Conservation (phyloP, 495 filamentous ascomycete genomes). For the Neurospora cerealis region DNA sequence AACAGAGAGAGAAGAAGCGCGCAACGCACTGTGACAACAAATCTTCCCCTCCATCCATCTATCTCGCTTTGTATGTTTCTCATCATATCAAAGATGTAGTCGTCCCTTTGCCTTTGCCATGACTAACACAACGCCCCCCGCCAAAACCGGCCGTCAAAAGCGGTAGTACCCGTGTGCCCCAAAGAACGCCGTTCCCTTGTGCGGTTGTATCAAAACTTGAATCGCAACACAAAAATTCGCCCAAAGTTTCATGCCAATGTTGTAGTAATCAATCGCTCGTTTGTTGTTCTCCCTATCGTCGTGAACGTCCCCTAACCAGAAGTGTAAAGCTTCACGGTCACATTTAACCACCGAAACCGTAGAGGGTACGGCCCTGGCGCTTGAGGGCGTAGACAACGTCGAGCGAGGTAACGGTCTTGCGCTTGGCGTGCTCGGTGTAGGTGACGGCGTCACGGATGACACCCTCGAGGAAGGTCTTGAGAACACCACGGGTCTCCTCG, state of each 20-base stretch:
- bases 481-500: slow-evolving; percentile 98
- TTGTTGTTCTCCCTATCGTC: background rate
- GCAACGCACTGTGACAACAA: background rate
- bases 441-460: slow-evolving; percentile 98
- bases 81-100: background rate
- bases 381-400: slow-evolving; percentile 95
- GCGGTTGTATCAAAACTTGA: background rate
- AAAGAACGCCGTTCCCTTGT: background rate
- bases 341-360: slow-evolving; percentile 92
- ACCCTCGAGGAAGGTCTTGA: slow-evolving; percentile 99
- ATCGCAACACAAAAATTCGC: background rate
- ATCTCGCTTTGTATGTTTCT: background rate
- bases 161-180: background rate
- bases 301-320: background rate
- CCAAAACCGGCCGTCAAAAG: background rate
- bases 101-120: background rate
- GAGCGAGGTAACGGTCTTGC: slow-evolving; percentile 92
- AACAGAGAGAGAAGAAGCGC: background rate
- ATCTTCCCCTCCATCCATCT: background rate
- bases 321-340: background rate
- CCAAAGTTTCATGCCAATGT: background rate
- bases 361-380: slow-evolving; percentile 90
- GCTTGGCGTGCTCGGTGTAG: slow-evolving; percentile 95
- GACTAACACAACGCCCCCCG: background rate
- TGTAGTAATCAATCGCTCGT: background rate